Conservation (phyloP, 768 basidiomycete genomes). For the Tricholoma sp. region DNA sequence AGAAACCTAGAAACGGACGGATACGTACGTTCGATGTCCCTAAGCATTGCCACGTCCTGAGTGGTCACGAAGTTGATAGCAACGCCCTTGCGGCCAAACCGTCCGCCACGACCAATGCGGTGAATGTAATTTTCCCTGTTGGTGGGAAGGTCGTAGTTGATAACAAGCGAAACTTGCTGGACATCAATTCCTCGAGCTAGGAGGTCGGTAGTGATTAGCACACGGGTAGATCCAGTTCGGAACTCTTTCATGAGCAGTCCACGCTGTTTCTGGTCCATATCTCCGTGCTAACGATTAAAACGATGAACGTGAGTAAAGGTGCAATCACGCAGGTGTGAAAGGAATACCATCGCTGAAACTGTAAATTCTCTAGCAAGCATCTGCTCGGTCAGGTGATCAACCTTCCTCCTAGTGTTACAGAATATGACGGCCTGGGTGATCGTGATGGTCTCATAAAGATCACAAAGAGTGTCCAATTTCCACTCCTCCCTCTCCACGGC, state of each 20-base stretch:
- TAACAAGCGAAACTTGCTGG: constrained; percentile 93
- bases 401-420: constrained; percentile 98
- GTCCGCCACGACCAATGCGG: constrained; percentile 95
- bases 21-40: constrained; percentile 89
- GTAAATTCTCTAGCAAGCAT: constrained; percentile 97
- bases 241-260: constrained; percentile 99
- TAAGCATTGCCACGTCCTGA: constrained; percentile 87
- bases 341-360: constrained; percentile 84
- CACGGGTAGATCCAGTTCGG: constrained; percentile 96
- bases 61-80: constrained; percentile 98
- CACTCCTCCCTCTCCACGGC: constrained; percentile 99
- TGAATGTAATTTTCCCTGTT: constrained; percentile 99
- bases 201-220: constrained; percentile 97
- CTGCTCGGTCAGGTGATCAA: constrained; percentile 98
- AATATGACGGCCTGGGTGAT: constrained; percentile 99
- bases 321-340: background rate
- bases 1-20: constrained; percentile 3
- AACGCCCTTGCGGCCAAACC: constrained; percentile 97
- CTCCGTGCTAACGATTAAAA: constrained; percentile 68
- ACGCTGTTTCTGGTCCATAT: constrained; percentile 97
- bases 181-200: constrained; percentile 98
- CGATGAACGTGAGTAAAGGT: constrained; percentile 15
- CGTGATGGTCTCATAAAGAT: constrained; percentile 97
- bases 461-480: constrained; percentile 98
- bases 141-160: constrained; percentile 90